These are phyloP conservation scores for Solanum tarijense DNA, from an alignment of 257 asterid species.

Conservation along the genomic window DNA sequence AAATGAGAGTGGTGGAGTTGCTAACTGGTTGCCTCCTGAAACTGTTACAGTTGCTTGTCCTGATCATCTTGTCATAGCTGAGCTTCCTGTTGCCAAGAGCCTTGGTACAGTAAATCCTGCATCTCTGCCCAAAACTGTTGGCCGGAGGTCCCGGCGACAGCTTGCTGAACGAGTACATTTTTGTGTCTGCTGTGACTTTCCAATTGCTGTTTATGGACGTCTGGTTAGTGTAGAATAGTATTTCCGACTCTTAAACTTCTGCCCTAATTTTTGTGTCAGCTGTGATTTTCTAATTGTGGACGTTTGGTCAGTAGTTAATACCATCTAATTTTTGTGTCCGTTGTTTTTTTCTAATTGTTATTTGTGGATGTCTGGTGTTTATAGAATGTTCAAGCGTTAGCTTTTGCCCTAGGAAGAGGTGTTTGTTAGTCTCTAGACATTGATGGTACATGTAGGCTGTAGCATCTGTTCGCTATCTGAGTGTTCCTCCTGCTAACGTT, in stretches of 20 bases:
- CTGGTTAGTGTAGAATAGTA: slow-evolving; percentile 35
- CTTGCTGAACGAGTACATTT: slow-evolving; percentile 93
- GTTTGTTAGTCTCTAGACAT: background rate
- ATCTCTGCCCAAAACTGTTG: slow-evolving; percentile 60
- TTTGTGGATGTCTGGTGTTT: background rate
- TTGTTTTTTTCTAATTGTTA: background rate
- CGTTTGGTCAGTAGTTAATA: background rate
- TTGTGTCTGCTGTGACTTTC: slow-evolving; percentile 82
- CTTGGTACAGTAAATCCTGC: slow-evolving; percentile 52
- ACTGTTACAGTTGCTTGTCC: slow-evolving; percentile 91
- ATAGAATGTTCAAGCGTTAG: background rate
- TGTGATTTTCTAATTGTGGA: slow-evolving; percentile 57
- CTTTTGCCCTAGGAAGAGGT: background rate
- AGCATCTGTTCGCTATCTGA: background rate
- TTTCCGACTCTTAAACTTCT: background rate
- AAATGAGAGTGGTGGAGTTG: slow-evolving; percentile 50
- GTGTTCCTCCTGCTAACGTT: background rate
- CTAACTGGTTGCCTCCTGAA: slow-evolving; percentile 48
- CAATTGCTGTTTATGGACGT: slow-evolving; percentile 92
- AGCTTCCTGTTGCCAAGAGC: slow-evolving; percentile 93
- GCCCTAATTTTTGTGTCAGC: background rate
- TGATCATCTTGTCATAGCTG: slow-evolving; percentile 88
- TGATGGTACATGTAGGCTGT: background rate
- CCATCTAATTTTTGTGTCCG: background rate
- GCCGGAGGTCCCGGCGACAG: slow-evolving; percentile 88